A percentile compares a stretch with the other conserved stretches of the same genome.
These are phyloP conservation scores for Antrodiella citrinella DNA, from an alignment of 768 basidiomycete species.

Conservation along the genomic window DNA sequence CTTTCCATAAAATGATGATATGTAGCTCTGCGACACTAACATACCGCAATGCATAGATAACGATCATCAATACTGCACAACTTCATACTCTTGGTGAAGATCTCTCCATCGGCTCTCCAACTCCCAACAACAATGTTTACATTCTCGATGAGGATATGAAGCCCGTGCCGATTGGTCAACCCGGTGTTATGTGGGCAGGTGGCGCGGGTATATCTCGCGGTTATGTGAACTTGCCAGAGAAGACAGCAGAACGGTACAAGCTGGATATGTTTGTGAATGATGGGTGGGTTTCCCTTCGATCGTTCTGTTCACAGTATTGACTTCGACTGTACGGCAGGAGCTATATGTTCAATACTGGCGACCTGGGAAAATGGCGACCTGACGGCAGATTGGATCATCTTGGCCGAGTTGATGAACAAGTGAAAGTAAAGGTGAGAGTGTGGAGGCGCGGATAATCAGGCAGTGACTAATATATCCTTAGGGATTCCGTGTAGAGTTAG, in stretches of 20 bases:
- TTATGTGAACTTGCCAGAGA: slow-evolving; percentile 48
- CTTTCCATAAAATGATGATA: neutral
- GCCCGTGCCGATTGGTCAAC: slow-evolving; percentile 25
- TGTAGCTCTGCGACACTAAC: neutral
- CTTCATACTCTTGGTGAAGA: slow-evolving; percentile 32
- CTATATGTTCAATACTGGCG: slow-evolving; percentile 58
- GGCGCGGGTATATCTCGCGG: slow-evolving; percentile 49
- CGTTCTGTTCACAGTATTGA: too few species aligned
- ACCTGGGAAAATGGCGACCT: slow-evolving; percentile 45
- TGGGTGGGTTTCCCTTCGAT: slow-evolving; percentile 28
- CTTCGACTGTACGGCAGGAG: too few species aligned
- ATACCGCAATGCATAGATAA: slow-evolving; percentile 28
- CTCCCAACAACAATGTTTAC: slow-evolving; percentile 44
- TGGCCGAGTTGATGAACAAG: slow-evolving; percentile 55
- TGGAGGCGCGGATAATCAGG: too few species aligned
- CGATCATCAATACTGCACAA: slow-evolving; percentile 51
- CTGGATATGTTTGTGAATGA: slow-evolving; percentile 42
- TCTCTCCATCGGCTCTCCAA: slow-evolving; percentile 44
- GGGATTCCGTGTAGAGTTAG: slow-evolving; percentile 59
- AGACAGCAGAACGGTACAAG: slow-evolving; percentile 42
- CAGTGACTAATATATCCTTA: too few species aligned
- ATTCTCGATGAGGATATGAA: slow-evolving; percentile 25
- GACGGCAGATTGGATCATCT: slow-evolving; percentile 51
- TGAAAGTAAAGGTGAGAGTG: slow-evolving; percentile 45
- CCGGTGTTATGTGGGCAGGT: slow-evolving; percentile 55